Conservation (phyloP, 768 basidiomycete species). For the Tylopilus sp. region DNA sequence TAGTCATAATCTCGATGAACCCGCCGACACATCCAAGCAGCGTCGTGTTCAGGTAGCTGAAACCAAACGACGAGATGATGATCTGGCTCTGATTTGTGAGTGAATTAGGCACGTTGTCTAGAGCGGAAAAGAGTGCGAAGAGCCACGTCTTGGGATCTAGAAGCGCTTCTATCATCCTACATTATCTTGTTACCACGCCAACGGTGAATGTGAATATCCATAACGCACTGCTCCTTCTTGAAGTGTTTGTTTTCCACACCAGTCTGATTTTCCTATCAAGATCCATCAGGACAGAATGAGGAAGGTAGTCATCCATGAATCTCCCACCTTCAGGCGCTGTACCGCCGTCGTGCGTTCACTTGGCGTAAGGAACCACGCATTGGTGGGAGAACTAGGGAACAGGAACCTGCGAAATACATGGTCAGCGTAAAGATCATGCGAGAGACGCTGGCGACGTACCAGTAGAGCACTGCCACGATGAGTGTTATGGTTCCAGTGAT, state of each 20-base stretch:
- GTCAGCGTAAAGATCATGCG: neutral
- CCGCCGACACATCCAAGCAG: constrained; percentile 68
- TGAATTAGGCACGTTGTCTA: constrained; percentile 64
- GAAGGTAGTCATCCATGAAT: neutral
- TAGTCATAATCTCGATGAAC: constrained; percentile 62
- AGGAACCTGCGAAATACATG: constrained; percentile 41
- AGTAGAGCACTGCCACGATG: constrained; percentile 48
- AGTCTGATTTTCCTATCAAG: constrained; percentile 62
- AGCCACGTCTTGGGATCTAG: constrained; percentile 73
- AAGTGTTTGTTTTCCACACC: constrained; percentile 81
- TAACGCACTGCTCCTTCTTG: constrained; percentile 71
- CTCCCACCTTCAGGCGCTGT: constrained; percentile 54
- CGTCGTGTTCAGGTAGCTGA: constrained; percentile 60
- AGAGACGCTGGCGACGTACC: constrained; percentile 33
- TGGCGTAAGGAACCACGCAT: constrained; percentile 67
- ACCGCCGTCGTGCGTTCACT: constrained; percentile 64
- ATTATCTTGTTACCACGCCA: neutral
- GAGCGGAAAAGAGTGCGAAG: constrained; percentile 62
- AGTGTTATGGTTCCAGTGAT: constrained; percentile 64
- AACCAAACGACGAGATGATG: constrained; percentile 66
- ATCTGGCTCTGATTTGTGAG: constrained; percentile 62
- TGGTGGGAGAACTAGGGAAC: constrained; percentile 75
- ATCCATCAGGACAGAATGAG: neutral
- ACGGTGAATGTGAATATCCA: neutral
- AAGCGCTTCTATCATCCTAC: constrained; percentile 66